Evolutionary conservation across 345 rosid genomes (phyloP).

Genomic region (Gossypium mustelinum): DNA sequence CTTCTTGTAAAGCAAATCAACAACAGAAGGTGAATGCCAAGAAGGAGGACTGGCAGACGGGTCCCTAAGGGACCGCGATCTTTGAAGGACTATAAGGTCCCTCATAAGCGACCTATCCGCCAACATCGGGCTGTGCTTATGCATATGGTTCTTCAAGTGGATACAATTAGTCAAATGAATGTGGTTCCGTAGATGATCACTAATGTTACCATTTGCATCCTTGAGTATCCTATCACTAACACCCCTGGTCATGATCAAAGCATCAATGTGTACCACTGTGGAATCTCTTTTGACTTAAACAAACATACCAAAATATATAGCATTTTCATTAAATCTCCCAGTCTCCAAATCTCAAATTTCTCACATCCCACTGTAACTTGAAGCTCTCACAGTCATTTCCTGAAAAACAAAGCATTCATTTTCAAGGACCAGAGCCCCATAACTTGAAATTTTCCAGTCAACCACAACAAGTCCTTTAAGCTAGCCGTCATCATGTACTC

Average conservation of each 20-base stretch:
- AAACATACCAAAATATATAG: constrained; percentile 35
- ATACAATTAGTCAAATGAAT: constrained; percentile 94
- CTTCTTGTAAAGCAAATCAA: constrained; percentile 59
- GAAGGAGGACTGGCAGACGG: constrained; percentile 89
- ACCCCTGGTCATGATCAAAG: constrained; percentile 75
- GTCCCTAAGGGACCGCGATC: constrained; percentile 84
- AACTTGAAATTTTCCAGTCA: constrained; percentile 17
- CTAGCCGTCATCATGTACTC: constrained; percentile 17
- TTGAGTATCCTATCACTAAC: constrained; percentile 69
- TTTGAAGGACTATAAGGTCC: constrained; percentile 85
- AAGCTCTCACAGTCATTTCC: constrained; percentile 23
- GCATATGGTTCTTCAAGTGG: constrained; percentile 98
- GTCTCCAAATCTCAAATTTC: constrained; percentile 23
- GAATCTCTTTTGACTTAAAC: constrained; percentile 24
- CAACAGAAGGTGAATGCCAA: constrained; percentile 74
- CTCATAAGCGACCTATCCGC: constrained; percentile 78
- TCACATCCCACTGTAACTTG: constrained; percentile 14
- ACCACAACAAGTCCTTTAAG: constrained; percentile 8
- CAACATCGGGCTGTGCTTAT: constrained; percentile 83
- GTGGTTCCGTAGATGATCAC: constrained; percentile 94
- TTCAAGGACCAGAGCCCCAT: constrained; percentile 1
- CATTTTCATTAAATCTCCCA: constrained; percentile 32
- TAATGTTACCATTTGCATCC: constrained; percentile 82
- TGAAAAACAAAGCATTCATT: constrained; percentile 13
- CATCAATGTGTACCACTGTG: constrained; percentile 21